Conservation (phyloP, 768 basidiomycete species). For the Mycena vulgaris region DNA sequence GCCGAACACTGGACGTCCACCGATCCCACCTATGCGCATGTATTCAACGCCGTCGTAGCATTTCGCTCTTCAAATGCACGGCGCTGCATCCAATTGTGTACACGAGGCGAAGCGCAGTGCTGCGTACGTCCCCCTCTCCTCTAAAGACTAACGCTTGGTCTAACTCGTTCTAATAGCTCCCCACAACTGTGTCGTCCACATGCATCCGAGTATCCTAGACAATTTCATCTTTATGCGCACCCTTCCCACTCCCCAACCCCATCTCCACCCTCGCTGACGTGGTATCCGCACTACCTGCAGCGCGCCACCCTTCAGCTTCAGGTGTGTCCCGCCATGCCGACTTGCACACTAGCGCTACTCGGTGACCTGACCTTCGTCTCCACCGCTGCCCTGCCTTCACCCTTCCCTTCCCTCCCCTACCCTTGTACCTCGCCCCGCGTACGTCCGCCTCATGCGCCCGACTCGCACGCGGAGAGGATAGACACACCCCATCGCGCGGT, state of each 20-base stretch:
- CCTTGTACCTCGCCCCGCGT: constrained; percentile 1
- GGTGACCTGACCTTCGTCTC: background rate
- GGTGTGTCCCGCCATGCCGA: background rate
- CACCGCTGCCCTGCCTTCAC: constrained; percentile 3
- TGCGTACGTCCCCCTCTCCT: background rate
- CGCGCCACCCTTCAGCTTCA: background rate
- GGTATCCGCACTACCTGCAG: background rate
- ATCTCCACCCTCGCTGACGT: constrained; percentile 4
- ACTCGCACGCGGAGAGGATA: constrained; percentile 6
- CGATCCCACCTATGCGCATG: no score
- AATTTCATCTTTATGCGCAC: background rate
- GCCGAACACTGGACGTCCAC: no score
- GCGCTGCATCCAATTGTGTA: constrained; percentile 1
- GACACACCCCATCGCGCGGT: background rate
- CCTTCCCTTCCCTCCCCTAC: background rate
- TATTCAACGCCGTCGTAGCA: background rate
- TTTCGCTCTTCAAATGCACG: background rate
- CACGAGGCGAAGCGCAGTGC: background rate
- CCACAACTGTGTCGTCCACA: constrained; percentile 2
- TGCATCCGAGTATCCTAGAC: background rate
- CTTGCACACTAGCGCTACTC: background rate
- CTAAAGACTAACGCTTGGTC: background rate
- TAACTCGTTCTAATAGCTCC: background rate
- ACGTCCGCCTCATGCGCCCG: constrained; percentile 1
- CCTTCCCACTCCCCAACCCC: background rate